Base-by-base conservation (phyloP, 1,139 yeast species). In the Geotrichum bryndzae region DNA sequence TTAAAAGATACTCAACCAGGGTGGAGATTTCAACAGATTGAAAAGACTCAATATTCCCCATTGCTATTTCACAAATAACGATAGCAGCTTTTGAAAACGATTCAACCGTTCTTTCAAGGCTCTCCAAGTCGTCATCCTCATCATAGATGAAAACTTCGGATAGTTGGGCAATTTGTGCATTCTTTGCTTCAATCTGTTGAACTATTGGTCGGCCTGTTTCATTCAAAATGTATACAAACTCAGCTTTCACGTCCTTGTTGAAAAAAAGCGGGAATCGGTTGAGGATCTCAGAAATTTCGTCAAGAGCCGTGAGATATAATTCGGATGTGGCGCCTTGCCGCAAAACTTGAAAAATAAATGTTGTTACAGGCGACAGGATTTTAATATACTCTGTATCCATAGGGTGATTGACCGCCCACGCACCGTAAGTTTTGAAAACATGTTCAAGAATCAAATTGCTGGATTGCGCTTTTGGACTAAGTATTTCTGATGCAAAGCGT, bases 1-100 rank as follows among this genome's bases (percentile, higher is more conserved):
- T 78, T 31, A 87, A 66, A 13, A 89, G 73, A n/a, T 67, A 64
- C 10, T 68, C 65, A 38, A 74, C 64, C 33, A 73, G 61, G 11
- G 56, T 51, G 1, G 58, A 38, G 22, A 57, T 56, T 29, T 56
- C 60, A 3, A 51, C 15, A 54, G 60, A 55, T 31, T 60, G 51
- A 2, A 56, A 15, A 3, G 58, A 29, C 1, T 52, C 56, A 4
- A 53, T 41, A 18, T 57, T 51, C 0, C 58, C 23, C 25, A 58
- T 54, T 23, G 56, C 58, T 15, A 55, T 46, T 41, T 62, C 64
- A 41, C 61, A 59, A 8, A 59, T 35, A 1, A 59, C 58, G 27
- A 62, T 59, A 1, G 60, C 58, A 8, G 57, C 56, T 56, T 60
- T 62, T 3, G 58, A 31, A 55, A 57, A 59, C 6, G 53, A 46